phyloP scores from a whole-genome alignment of 108 stramenopile species.

The Cyclotella choctawhatcheeana region DNA sequence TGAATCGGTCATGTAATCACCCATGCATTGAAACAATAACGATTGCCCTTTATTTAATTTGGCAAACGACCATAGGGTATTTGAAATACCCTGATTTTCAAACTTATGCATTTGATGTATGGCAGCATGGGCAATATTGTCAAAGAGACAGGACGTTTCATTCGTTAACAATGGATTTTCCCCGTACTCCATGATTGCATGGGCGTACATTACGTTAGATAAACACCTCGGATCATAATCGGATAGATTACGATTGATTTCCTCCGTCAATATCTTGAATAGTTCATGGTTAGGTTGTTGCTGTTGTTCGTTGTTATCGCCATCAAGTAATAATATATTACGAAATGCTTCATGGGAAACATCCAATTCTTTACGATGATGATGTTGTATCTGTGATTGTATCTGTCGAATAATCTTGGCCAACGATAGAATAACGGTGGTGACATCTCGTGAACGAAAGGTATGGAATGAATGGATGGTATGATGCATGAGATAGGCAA shows the following conservation, averaged over 20 bases:
- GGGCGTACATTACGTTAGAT: background rate
- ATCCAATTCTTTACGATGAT: background rate
- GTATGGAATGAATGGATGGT: background rate
- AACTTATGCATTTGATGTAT: background rate
- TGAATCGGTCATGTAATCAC: background rate
- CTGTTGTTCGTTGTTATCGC: no score
- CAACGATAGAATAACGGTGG: background rate
- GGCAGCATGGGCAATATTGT: background rate
- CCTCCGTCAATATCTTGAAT: background rate
- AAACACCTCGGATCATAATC: background rate
- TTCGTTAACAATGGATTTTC: background rate
- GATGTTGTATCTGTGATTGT: background rate
- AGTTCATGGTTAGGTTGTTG: background rate
- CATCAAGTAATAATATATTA: background rate
- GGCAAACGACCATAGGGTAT: constrained; percentile 11
- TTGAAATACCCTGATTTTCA: background rate
- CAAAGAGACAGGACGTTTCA: background rate
- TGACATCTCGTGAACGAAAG: background rate
- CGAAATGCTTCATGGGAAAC: background rate
- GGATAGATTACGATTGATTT: background rate
- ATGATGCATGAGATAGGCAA: background rate
- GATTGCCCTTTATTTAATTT: background rate
- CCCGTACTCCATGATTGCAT: background rate
- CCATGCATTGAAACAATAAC: background rate
- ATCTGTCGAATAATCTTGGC: background rate